Conservation (phyloP, 306 rosid genomes). For the Argentina anserina region DNA sequence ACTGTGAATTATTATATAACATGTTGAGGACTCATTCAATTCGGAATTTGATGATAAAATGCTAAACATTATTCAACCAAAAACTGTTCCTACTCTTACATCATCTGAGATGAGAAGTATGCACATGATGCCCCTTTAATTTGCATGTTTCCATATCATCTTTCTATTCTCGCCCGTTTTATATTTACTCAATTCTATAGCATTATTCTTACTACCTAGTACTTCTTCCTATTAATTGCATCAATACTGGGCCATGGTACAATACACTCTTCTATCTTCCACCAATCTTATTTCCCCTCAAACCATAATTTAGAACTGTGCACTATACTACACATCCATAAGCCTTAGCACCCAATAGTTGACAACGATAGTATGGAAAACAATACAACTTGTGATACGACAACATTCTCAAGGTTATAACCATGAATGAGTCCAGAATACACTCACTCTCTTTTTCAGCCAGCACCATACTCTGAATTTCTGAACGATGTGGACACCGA, state of each 20-base stretch:
- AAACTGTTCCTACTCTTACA: not conserved
- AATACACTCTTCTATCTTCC: not conserved
- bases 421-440: conserved; percentile 11
- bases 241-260: not conserved
- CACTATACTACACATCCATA: not conserved
- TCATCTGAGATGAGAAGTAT: not conserved
- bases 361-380: not conserved
- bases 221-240: not conserved
- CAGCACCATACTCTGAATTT: conserved; percentile 78
- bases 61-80: not conserved
- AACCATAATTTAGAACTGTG: not conserved
- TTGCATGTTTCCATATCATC: not conserved
- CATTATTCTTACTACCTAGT: not conserved
- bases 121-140: not conserved
- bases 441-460: conserved; percentile 68
- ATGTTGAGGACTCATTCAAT: not conserved
- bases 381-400: not conserved
- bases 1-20: not conserved
- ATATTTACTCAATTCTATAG: not conserved
- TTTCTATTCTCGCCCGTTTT: not conserved
- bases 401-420: not conserved
- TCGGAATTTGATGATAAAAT: not conserved
- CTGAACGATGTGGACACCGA: conserved; percentile 93
- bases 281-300: not conserved
- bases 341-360: not conserved